phyloP scores from a whole-genome alignment of 2,329 filamentous ascomycete species.

The Byssoonygena ceratinophila region DNA sequence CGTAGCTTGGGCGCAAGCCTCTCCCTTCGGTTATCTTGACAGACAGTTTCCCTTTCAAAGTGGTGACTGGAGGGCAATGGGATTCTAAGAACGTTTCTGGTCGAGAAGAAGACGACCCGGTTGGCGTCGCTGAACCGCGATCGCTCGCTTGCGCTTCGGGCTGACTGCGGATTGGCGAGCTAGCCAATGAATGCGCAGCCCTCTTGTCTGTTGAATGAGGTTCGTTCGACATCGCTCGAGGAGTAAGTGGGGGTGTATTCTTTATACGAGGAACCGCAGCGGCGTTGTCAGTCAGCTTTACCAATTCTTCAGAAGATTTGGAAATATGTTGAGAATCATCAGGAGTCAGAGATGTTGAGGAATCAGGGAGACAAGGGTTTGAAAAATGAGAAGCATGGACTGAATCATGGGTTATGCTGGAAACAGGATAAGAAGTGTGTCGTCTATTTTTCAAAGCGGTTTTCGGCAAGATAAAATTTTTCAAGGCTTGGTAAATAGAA shows the following conservation, averaged over 20 bases:
- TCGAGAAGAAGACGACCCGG: slow-evolving; percentile 9
- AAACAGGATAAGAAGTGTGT: slow-evolving; percentile 47
- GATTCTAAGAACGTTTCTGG: slow-evolving; percentile 19
- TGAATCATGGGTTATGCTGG: slow-evolving; percentile 53
- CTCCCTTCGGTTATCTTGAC: slow-evolving; percentile 82
- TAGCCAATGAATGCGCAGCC: slow-evolving; percentile 11
- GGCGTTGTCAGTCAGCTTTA: slow-evolving; percentile 73
- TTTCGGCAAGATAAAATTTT: slow-evolving; percentile 36
- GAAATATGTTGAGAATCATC: slow-evolving; percentile 35
- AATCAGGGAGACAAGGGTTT: slow-evolving; percentile 51
- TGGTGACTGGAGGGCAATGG: slow-evolving; percentile 52
- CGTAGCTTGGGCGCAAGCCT: slow-evolving; percentile 67
- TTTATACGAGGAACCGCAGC: slow-evolving; percentile 53
- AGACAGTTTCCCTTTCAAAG: slow-evolving; percentile 74
- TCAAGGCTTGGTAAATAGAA: slow-evolving; percentile 37
- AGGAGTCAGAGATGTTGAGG: slow-evolving; percentile 38
- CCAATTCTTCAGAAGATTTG: slow-evolving; percentile 36
- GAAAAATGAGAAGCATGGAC: slow-evolving; percentile 60
- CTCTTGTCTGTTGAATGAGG: slow-evolving; percentile 30
- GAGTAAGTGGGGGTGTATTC: slow-evolving; percentile 86
- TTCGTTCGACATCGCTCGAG: slow-evolving; percentile 68
- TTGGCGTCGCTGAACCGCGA: slow-evolving; percentile 12
- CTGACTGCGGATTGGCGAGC: slow-evolving; percentile 21
- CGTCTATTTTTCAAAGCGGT: slow-evolving; percentile 30
- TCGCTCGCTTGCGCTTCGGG: slow-evolving; percentile 20